phyloP scores from a whole-genome alignment of 2,329 filamentous ascomycete species.

The Rhexocercosporidium sp. region DNA sequence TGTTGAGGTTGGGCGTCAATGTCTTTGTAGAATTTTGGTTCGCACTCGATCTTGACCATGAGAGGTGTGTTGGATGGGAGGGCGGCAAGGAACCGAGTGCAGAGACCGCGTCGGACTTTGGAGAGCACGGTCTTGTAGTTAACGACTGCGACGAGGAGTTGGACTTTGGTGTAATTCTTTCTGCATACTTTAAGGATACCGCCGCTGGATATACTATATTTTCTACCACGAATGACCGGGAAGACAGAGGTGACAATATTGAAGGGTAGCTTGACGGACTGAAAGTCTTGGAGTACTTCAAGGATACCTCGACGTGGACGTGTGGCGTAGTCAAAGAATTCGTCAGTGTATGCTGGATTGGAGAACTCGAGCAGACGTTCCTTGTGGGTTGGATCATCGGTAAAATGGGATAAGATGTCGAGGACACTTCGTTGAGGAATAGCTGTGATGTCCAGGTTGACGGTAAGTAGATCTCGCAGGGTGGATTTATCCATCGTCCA shows the following conservation, averaged over 20 bases:
- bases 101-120: constrained; percentile 83
- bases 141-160: constrained; percentile 85
- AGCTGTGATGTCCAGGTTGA: constrained; percentile 87
- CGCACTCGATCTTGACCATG: constrained; percentile 60
- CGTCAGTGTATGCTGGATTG: constrained; percentile 79
- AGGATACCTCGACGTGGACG: constrained; percentile 88
- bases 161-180: constrained; percentile 54
- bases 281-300: constrained; percentile 91
- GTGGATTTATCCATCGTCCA: constrained; percentile 48
- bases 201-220: constrained; percentile 90
- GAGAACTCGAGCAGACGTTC: constrained; percentile 86
- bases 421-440: constrained; percentile 92
- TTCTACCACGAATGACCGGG: constrained; percentile 82
- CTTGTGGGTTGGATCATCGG: constrained; percentile 72
- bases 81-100: constrained; percentile 81
- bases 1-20: constrained; percentile 47
- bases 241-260: constrained; percentile 74
- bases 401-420: constrained; percentile 76
- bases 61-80: constrained; percentile 63
- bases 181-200: constrained; percentile 46
- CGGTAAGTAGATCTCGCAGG: constrained; percentile 75
- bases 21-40: constrained; percentile 45
- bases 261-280: constrained; percentile 80
- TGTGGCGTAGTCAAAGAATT: constrained; percentile 95
- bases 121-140: constrained; percentile 90